Evolutionary conservation across 768 basidiomycete species (phyloP), one percentile per base, ranked within the genome.

Genomic region (Thelephora aurantiotincta): DNA sequence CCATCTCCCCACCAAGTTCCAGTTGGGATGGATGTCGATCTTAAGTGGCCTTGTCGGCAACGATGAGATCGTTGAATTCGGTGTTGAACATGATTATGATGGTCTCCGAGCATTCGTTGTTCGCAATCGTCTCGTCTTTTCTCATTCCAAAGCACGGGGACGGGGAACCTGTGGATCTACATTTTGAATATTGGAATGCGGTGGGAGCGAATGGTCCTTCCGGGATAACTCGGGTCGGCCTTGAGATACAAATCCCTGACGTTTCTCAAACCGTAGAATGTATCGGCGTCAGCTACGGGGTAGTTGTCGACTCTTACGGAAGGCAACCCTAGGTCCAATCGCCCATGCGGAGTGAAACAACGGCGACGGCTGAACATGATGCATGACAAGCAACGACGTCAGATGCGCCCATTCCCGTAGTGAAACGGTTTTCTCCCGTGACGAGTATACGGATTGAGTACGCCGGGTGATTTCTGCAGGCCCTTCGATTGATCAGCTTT

Each of bases 71-170:
- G 60, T 96, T 80, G 68, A 94, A 93, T 1, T 74, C 81, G 6
- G 73, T 71, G 65, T 99, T 97, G 67, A 98, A 75, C 6, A 94
- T n/a, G n/a, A n/a, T 85, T 48, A 94, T 81, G 58, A 98, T 90
- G 59, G 97, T 92, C 65, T 98, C 94, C 2, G 85, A 80, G 53
- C 80, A 83, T 60, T 99, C 94, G 61, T 97, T 98, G 69, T 91
- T 97, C 49, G 98, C 96, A 54, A 97, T 84, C 35, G 82, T 84
- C 41, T 81, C 66, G 37, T 60, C n/a, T 67, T 62, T 93, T 87
- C 68, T 80, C 93, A 66, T 98, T 94, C 88, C 90, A 99, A 5
- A 99, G 70, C 26, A 30, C 26, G 9, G 26, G 26, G 26, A 30
- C 26, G 26, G 26, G 4, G 26, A 30, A 30, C 26, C 26, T 30